Evolutionary conservation across 441 rosid genomes (phyloP).

Genomic region (Corymbia citriodora): DNA sequence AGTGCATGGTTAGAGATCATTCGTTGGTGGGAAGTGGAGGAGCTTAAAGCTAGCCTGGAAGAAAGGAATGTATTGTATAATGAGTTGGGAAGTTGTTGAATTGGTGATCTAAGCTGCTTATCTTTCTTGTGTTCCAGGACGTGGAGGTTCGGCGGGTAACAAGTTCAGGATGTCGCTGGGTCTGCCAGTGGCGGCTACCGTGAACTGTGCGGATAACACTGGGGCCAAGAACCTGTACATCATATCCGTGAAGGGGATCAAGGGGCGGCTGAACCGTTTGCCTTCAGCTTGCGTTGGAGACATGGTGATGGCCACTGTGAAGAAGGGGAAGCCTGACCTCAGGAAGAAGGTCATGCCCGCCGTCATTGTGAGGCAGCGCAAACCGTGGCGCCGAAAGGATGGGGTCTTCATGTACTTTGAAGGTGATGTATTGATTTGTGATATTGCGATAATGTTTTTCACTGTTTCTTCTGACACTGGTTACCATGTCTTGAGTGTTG

Average conservation of each 20-base stretch:
- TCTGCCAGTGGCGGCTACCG: slow-evolving; percentile 18
- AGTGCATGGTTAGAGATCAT: not conserved
- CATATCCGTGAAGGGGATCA: slow-evolving; percentile 8
- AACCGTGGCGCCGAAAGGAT: slow-evolving; percentile 14
- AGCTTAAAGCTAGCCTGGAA: not conserved
- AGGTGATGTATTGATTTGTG: not conserved
- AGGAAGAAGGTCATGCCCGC: slow-evolving; percentile 12
- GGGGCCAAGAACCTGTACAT: slow-evolving; percentile 12
- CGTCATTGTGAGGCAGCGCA: slow-evolving; percentile 7
- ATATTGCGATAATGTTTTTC: not conserved
- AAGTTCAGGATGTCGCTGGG: slow-evolving; percentile 19
- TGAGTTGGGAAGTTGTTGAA: not conserved
- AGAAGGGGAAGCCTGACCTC: slow-evolving; percentile 7
- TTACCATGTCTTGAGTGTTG: not conserved
- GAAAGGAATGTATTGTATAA: not conserved
- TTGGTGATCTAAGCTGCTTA: not conserved
- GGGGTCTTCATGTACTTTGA: slow-evolving; percentile 9
- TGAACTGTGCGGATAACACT: slow-evolving; percentile 13
- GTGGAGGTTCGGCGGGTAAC: slow-evolving; percentile 12
- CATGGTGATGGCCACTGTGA: slow-evolving; percentile 13
- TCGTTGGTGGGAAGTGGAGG: not conserved
- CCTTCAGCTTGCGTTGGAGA: slow-evolving; percentile 4
- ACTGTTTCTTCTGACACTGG: not conserved
- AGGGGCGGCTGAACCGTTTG: slow-evolving; percentile 5
- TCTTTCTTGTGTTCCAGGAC: not conserved